Evolutionary conservation across 2,329 filamentous ascomycete genomes (phyloP).

Genomic region (Aspergillus caelatus): DNA sequence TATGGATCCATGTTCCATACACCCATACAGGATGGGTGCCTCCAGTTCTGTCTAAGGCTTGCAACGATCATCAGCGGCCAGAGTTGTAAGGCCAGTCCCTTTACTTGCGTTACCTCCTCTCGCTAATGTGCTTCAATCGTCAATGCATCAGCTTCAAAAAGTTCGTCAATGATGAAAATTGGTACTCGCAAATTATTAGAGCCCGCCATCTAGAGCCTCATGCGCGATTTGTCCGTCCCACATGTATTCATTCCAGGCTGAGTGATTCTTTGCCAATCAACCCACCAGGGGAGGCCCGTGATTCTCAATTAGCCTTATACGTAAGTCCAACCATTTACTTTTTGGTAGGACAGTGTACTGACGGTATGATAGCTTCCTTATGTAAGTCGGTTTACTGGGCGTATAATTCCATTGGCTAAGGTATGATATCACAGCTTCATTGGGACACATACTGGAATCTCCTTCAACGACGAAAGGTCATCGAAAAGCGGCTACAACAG

Average conservation of each 20-base stretch:
- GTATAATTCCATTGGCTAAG: not conserved
- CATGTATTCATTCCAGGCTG: conserved; percentile 37
- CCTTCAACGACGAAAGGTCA: conserved; percentile 58
- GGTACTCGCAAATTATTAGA: conserved; percentile 39
- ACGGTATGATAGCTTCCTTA: conserved; percentile 29
- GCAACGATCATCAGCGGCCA: conserved; percentile 29
- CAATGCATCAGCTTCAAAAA: conserved; percentile 36
- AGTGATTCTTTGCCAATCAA: conserved; percentile 22
- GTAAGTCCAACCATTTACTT: conserved; percentile 20
- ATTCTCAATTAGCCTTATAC: conserved; percentile 34
- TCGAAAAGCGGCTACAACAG: conserved; percentile 56
- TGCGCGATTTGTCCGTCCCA: conserved; percentile 41
- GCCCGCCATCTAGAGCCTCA: conserved; percentile 44
- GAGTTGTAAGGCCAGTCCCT: conserved; percentile 18
- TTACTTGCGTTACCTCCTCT: not conserved
- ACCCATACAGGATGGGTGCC: conserved; percentile 29
- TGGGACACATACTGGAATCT: conserved; percentile 66
- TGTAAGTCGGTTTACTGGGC: conserved; percentile 20
- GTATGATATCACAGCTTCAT: conserved; percentile 51
- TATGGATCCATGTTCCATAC: conserved; percentile 40
- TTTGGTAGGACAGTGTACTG: not conserved
- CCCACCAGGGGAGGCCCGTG: conserved; percentile 14
- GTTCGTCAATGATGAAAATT: conserved; percentile 39
- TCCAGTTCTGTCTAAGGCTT: conserved; percentile 24
- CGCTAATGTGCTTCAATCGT: conserved; percentile 3